Base-by-base conservation (phyloP, 164 flowering plant genomes). In the Cinnamomum micranthum region DNA sequence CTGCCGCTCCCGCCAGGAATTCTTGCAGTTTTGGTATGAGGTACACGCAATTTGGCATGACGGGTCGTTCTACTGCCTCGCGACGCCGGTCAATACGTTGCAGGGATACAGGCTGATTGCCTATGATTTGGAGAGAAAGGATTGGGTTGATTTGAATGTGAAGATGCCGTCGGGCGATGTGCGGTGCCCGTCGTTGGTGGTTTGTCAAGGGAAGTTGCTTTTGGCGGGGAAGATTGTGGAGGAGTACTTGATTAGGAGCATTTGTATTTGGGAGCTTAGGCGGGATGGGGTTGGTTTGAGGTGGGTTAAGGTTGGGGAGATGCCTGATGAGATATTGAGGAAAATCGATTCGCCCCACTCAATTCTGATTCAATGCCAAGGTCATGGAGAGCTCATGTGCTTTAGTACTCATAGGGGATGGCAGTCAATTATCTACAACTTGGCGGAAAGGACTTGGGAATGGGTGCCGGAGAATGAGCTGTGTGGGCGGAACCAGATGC, bases 151-250 rank as follows among this genome's bases (percentile, higher is more conserved):
- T 72, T 66, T 80, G 76, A 77, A 77, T 80, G 80, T 80, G 19
- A 75, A 58, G 51, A 77, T 80, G 82, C 78, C 78, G 2, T 27
- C 75, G 0, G 73, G 76, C 0, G 80, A 80, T 63, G 14, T 80
- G 2, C 63, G 80, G 63, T 77, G 80, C 73, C 77, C 73, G 71
- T 77, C 82, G 27, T 70, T 80, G 73, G 75, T 80, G 4, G 50
- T 80, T 6, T 80, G 82, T 77, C 58, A 50, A 50, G 82, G 71
- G 20, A 80, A 69, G 73, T 65, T 80, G 65, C 25, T 77, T 23
- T 69, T 80, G 76, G 71, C 78, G 2, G 82, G 82, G 65, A 80
- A 80, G 76, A 77, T 80, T 77, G 80, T 77, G 75, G 78, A 74
- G 72, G 82, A 80, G 72, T 77, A 77, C 73, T 50, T 77, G 74